Evolutionary conservation across 1,284 basidiomycete genomes (phyloP).

Genomic region (Termitomyces sp.): DNA sequence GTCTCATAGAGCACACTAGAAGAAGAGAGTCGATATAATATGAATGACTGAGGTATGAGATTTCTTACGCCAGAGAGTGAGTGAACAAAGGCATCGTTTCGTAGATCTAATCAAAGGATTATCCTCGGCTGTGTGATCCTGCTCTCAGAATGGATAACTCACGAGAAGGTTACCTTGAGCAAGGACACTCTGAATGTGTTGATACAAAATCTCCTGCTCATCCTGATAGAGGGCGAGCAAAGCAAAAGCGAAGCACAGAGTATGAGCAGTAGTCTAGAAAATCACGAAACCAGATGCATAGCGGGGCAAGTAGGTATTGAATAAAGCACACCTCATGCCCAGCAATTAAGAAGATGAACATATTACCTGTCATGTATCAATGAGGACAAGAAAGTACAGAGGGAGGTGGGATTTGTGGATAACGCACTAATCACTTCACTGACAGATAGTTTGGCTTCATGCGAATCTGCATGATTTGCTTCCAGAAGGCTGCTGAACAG

Average conservation of each 20-base stretch:
- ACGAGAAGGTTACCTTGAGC: constrained; percentile 40
- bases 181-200: constrained; percentile 43
- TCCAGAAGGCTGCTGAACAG: constrained; percentile 51
- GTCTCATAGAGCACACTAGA: constrained; percentile 56
- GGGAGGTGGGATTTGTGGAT: background rate
- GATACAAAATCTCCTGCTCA: constrained; percentile 54
- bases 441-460: constrained; percentile 35
- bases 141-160: constrained; percentile 11
- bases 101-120: constrained; percentile 34
- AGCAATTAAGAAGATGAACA: constrained; percentile 54
- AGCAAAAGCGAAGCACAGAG: constrained; percentile 53
- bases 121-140: background rate
- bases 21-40: background rate
- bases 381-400: background rate
- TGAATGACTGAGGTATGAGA: background rate
- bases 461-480: constrained; percentile 39
- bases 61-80: constrained; percentile 38
- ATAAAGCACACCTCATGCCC: constrained; percentile 48
- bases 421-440: constrained; percentile 45
- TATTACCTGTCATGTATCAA: constrained; percentile 37
- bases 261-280: constrained; percentile 31
- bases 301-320: background rate
- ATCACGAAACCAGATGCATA: background rate
- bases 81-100: constrained; percentile 46
- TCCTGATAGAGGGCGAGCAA: constrained; percentile 47